Evolutionary conservation across 73 alveolate species (phyloP).

Genomic region (Symbiodinium pilosum): DNA sequence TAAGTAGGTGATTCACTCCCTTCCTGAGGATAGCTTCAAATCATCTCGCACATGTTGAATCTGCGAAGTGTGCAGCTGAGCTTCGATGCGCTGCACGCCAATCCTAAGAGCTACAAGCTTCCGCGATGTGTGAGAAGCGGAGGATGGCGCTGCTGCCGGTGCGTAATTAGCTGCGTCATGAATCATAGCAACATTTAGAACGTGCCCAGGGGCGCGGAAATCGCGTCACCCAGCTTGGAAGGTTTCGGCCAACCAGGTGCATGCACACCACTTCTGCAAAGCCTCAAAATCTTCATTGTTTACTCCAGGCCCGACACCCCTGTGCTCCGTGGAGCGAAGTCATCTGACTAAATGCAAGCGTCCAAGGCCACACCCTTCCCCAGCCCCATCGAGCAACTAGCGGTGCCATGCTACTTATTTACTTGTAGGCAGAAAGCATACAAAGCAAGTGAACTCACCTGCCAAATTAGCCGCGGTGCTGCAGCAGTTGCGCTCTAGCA

Average conservation of each 20-base stretch:
- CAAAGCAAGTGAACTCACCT: not conserved
- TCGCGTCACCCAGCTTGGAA: conserved; percentile 86
- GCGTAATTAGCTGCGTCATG: no score
- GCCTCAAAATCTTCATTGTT: no score
- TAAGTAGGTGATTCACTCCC: conserved; percentile 19
- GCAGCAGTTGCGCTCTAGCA: conserved; percentile 83
- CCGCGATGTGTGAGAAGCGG: not conserved
- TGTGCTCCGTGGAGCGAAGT: no score
- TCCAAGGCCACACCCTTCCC: no score
- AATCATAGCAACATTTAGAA: not conserved
- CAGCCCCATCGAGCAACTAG: no score
- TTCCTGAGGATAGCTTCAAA: not conserved
- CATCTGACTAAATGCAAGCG: no score
- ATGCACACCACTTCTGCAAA: conserved; percentile 59
- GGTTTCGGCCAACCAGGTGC: conserved; percentile 52
- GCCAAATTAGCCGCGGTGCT: not conserved
- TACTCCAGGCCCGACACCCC: no score
- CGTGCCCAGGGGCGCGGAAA: conserved; percentile 33
- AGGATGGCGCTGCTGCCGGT: no score
- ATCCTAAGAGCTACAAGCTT: not conserved
- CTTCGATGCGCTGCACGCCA: not conserved
- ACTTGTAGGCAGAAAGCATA: no score
- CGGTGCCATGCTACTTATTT: no score
- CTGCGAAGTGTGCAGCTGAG: not conserved
- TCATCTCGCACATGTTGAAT: no score